Percentiles rank a stretch among this genome's conserved stretches.
These are phyloP conservation scores for Komagataella phaffii DNA, from an alignment of 805 yeast species.

Conservation along the genomic window DNA sequence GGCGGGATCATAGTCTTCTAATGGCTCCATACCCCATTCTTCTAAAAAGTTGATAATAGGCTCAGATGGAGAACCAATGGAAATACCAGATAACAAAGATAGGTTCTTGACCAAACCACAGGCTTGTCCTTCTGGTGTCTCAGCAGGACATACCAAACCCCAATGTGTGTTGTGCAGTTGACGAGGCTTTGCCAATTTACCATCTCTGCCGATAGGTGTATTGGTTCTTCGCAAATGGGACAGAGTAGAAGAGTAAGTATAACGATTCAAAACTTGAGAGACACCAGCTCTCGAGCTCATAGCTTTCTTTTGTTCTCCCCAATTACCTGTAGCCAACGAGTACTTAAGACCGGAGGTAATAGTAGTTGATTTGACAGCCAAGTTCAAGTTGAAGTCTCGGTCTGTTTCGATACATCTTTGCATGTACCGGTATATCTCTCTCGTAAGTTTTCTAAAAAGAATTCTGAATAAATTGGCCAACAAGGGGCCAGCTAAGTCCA, in stretches of 20 bases:
- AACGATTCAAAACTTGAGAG: slow-evolving; percentile 94
- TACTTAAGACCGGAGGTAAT: slow-evolving; percentile 95
- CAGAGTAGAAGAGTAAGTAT: slow-evolving; percentile 95
- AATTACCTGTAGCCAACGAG: slow-evolving; percentile 97
- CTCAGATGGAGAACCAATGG: slow-evolving; percentile 95
- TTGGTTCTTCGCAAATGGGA: slow-evolving; percentile 98
- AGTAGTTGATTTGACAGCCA: slow-evolving; percentile 94
- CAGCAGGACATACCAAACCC: slow-evolving; percentile 99
- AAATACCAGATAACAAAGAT: slow-evolving; percentile 92
- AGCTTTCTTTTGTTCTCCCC: slow-evolving; percentile 99
- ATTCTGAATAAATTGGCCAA: slow-evolving; percentile 92
- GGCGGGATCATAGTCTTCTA: slow-evolving; percentile 90
- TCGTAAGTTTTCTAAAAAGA: slow-evolving; percentile 86
- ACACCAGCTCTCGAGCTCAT: slow-evolving; percentile 99
- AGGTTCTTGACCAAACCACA: slow-evolving; percentile 97
- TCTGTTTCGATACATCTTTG: slow-evolving; percentile 98
- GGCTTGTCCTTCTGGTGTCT: slow-evolving; percentile 99
- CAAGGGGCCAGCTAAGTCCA: slow-evolving; percentile 97
- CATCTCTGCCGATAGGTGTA: slow-evolving; percentile 98
- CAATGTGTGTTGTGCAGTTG: slow-evolving; percentile 98
- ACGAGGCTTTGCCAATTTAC: slow-evolving; percentile 97
- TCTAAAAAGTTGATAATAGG: slow-evolving; percentile 87
- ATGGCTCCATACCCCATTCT: slow-evolving; percentile 99
- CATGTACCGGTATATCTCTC: slow-evolving; percentile 95
- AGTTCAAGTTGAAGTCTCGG: slow-evolving; percentile 88